Evolutionary conservation across 768 basidiomycete genomes (phyloP), one percentile per base, ranked within the genome.

Genomic region (Termitomyces sp.): DNA sequence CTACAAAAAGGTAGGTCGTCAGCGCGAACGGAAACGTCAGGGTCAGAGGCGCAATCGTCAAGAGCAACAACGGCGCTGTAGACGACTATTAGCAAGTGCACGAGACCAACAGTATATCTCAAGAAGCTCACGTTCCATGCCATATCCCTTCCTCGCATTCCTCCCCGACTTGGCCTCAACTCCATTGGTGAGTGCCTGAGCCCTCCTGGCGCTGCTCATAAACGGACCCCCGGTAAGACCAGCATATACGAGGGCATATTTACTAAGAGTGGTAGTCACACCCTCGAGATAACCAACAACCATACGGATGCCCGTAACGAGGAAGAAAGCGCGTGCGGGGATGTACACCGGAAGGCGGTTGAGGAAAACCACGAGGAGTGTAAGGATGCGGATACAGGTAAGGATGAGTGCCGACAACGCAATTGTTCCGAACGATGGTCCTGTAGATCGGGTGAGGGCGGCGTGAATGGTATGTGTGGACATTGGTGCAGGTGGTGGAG

Each of bases 1-100:
- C 88, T n/a, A 93, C 89, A 62, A 95, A 91, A 19, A 98, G 70
- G 68, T 96, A 97, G 5, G 92, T 89, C 38, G 81, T 72, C 30
- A 95, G 74, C 14, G 91, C 86, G 60, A 91, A 89, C 5, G 92
- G 89, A 60, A 94, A 79, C 0, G 90, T 89, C 58, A 94, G 74
- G 0, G 87, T 89, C 50, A 91, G 74, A 17, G 93, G 88, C 12
- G 89, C 82, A 30, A 89, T 79, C 15, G 85, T 89, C 60, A 95
- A 77, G 60, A 94, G 72, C 0, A 87, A 81, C 62, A 93, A 78
- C 66, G 84, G 79, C 26, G 82, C 81, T 86, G 47, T 26, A 15
- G 3, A 51, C 10, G 44, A 38, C 33, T 48, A 50, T 57, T 40
- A 62, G 30, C 3, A 59, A 50, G 42, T 17, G 21, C 19, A 43